These are phyloP conservation scores for Erysimum cheiri DNA, from an alignment of 441 rosid genomes.

Conservation along the genomic window DNA sequence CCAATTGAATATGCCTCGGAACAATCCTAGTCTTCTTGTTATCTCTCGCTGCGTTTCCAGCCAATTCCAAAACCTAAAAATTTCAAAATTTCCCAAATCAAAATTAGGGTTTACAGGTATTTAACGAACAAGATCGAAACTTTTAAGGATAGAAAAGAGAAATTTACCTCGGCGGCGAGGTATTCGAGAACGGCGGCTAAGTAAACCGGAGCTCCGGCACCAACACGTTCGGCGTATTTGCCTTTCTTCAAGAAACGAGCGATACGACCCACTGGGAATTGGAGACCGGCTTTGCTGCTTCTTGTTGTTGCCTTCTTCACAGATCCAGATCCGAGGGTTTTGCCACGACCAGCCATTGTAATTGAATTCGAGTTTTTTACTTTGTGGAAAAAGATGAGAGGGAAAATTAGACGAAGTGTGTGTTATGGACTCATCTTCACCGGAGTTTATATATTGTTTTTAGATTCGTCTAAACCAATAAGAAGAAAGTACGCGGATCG, in stretches of 20 bases:
- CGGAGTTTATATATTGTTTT: slow-evolving; percentile 21
- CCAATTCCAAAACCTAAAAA: slow-evolving; percentile 85
- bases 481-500: slow-evolving; percentile 54
- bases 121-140: not conserved
- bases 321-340: slow-evolving; percentile 86
- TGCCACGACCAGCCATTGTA: slow-evolving; percentile 92
- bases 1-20: slow-evolving; percentile 87
- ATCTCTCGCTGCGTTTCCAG: slow-evolving; percentile 95
- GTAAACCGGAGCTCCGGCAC: slow-evolving; percentile 96
- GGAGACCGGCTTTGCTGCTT: slow-evolving; percentile 95
- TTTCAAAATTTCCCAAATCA: not conserved
- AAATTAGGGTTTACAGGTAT: not conserved
- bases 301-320: slow-evolving; percentile 83
- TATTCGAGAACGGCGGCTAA: slow-evolving; percentile 91
- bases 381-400: slow-evolving; percentile 37
- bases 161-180: slow-evolving; percentile 80
- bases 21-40: slow-evolving; percentile 92
- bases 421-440: not conserved
- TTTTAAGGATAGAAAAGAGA: not conserved
- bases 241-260: slow-evolving; percentile 94
- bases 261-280: slow-evolving; percentile 93
- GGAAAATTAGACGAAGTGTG: not conserved
- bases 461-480: slow-evolving; percentile 48
- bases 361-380: not conserved
- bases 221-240: slow-evolving; percentile 93